phyloP scores from a whole-genome alignment of 2,329 filamentous ascomycete genomes.

The Myotisia sp. region DNA sequence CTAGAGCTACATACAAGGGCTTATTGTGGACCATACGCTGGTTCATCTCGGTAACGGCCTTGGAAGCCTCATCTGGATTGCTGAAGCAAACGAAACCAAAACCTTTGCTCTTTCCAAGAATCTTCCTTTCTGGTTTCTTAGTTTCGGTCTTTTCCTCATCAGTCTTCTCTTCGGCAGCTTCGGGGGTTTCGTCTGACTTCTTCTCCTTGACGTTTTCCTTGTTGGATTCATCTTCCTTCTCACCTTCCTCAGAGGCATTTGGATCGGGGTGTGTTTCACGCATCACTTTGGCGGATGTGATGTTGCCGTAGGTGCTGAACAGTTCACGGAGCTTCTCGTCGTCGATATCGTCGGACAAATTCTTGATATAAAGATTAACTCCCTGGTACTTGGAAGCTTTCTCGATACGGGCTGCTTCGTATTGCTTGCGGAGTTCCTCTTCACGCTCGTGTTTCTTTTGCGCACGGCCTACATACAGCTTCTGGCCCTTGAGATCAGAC shows the following conservation, averaged over 20 bases:
- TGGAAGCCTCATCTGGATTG: slow-evolving; percentile 97
- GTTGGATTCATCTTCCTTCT: slow-evolving; percentile 34
- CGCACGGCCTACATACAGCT: slow-evolving; percentile 92
- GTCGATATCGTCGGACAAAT: slow-evolving; percentile 89
- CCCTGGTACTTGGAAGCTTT: slow-evolving; percentile 99
- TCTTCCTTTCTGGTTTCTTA: slow-evolving; percentile 47
- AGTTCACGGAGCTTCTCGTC: slow-evolving; percentile 94
- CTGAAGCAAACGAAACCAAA: slow-evolving; percentile 99
- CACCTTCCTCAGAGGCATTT: slow-evolving; percentile 33
- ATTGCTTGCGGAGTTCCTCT: slow-evolving; percentile 97
- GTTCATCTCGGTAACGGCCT: slow-evolving; percentile 99
- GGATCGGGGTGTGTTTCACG: slow-evolving; percentile 46
- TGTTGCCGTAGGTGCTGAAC: slow-evolving; percentile 80
- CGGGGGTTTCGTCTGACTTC: slow-evolving; percentile 5
- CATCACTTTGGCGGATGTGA: slow-evolving; percentile 99
- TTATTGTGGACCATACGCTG: slow-evolving; percentile 97
- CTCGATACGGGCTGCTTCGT: slow-evolving; percentile 92
- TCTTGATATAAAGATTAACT: slow-evolving; percentile 99
- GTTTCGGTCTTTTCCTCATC: slow-evolving; percentile 37
- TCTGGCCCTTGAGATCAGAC: slow-evolving; percentile 83
- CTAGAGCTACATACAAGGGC: slow-evolving; percentile 92
- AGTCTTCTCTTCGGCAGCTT: slow-evolving; percentile 27
- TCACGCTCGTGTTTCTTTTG: slow-evolving; percentile 99
- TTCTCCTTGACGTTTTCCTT: slow-evolving; percentile 39
- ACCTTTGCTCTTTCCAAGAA: slow-evolving; percentile 95